A percentile compares a stretch with the other conserved stretches of the same genome.
These are phyloP conservation scores for Aspergillus puulaauensis DNA, from an alignment of 2,329 filamentous ascomycete genomes.

Conservation along the genomic window DNA sequence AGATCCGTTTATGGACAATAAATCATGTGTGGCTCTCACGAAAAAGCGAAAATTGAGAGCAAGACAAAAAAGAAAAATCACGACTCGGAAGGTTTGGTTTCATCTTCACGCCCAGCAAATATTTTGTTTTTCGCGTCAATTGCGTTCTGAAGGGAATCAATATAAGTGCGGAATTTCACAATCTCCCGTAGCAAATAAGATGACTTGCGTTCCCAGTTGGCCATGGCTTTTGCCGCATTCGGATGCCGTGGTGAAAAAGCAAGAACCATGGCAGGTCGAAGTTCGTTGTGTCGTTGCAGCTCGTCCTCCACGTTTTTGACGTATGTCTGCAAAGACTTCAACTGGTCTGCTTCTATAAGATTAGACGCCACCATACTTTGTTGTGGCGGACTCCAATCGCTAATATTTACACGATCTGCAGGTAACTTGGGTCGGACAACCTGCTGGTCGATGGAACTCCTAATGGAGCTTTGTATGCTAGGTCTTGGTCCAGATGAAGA, in stretches of 20 bases:
- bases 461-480: slow-evolving; percentile 61
- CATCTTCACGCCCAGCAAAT: slow-evolving; percentile 43
- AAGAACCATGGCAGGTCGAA: slow-evolving; percentile 81
- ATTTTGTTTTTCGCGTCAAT: slow-evolving; percentile 69
- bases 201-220: slow-evolving; percentile 96
- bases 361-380: slow-evolving; percentile 87
- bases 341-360: slow-evolving; percentile 76
- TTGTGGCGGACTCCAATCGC: slow-evolving; percentile 84
- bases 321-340: slow-evolving; percentile 71
- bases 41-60: neutral
- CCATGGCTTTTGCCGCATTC: slow-evolving; percentile 81
- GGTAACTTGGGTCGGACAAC: slow-evolving; percentile 68
- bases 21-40: neutral
- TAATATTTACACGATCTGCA: slow-evolving; percentile 79
- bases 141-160: slow-evolving; percentile 76
- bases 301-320: slow-evolving; percentile 85
- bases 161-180: slow-evolving; percentile 94
- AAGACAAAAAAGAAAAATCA: neutral
- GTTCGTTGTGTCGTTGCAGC: slow-evolving; percentile 79
- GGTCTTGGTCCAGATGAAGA: slow-evolving; percentile 45
- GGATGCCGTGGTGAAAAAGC: slow-evolving; percentile 83
- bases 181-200: slow-evolving; percentile 89
- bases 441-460: slow-evolving; percentile 66
- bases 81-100: slow-evolving; percentile 5
- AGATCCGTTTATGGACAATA: no score